Base-by-base conservation (phyloP, 2,329 filamentous ascomycete genomes). In the Trichoderma aggressivum region DNA sequence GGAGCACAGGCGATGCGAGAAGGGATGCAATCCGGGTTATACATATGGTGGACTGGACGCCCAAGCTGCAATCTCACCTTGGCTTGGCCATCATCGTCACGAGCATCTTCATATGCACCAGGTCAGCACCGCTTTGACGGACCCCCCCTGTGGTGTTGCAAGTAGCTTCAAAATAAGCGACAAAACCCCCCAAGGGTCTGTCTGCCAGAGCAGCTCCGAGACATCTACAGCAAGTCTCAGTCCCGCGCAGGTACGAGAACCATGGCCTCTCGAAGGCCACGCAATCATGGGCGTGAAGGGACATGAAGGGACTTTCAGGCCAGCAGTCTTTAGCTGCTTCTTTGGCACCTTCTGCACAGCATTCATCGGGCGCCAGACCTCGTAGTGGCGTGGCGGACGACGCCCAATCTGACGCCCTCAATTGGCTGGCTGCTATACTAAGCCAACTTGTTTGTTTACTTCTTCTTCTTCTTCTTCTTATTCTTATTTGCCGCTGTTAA, bases 171-270 rank as follows among this genome's bases (percentile, higher is more conserved):
- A 60, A 68, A 28, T 60, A 61, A 69, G 65, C 55, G 56, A 69
- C n/a, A 32, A n/a, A 50, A 36, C n/a, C 14, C 61, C 26, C 32
- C 67, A 7, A 39, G 56, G n/a, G 26, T 64, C 50, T 36, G 26
- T 64, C 50, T 36, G 36, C 14, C n/a, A 61, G 50, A 59, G 53
- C 28, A 32, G 55, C 39, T 65, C 62, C 55, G 56, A 71, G 55
- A 71, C 69, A 30, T 61, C 53, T 34, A 55, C 60, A 47, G 60
- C 63, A 67, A 28, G 34, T 60, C 39, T 58, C 56, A 53, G 36
- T 43, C 63, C 24, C 56, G 28, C 64, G 70, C 63, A 71, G 43
- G 63, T 55, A 68, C 64, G 36, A 59, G 60, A 70, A 55, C 59
- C 60, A 50, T 53, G 60, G 21, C 47, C 16, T 16, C 56, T 39